Conservation (phyloP, 495 filamentous ascomycete species). For the Terfezia claveryi region DNA sequence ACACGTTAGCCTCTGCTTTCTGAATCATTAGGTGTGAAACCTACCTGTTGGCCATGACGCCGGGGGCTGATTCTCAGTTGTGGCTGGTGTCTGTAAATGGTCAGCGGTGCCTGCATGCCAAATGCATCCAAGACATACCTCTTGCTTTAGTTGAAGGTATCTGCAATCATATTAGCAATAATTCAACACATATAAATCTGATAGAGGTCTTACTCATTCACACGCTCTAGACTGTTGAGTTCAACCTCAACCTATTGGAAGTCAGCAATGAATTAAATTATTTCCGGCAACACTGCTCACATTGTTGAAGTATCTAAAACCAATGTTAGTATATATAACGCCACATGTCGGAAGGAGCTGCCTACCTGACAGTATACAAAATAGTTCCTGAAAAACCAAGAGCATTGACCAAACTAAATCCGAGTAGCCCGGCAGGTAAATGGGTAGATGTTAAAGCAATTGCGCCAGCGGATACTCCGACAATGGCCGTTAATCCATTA, state of each 20-base stretch:
- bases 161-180: neutral
- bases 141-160: conserved; percentile 26
- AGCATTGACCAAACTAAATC: conserved; percentile 23
- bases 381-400: conserved; percentile 16
- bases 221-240: conserved; percentile 22
- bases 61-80: conserved; percentile 15
- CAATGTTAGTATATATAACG: neutral
- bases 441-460: conserved; percentile 20
- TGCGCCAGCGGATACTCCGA: conserved; percentile 22
- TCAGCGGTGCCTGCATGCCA: conserved; percentile 10
- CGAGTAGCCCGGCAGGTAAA: conserved; percentile 21
- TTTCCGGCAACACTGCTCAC: neutral
- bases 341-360: neutral
- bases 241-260: conserved; percentile 7
- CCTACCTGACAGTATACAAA: conserved; percentile 8
- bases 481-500: conserved; percentile 21
- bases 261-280: neutral
- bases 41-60: conserved; percentile 24
- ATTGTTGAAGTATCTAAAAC: neutral
- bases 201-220: conserved; percentile 23
- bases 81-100: conserved; percentile 10
- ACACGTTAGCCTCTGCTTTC: neutral
- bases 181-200: no score
- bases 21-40: neutral
- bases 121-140: conserved; percentile 4